These are phyloP conservation scores for Betula pendula DNA, from an alignment of 306 rosid species.

Conservation along the genomic window DNA sequence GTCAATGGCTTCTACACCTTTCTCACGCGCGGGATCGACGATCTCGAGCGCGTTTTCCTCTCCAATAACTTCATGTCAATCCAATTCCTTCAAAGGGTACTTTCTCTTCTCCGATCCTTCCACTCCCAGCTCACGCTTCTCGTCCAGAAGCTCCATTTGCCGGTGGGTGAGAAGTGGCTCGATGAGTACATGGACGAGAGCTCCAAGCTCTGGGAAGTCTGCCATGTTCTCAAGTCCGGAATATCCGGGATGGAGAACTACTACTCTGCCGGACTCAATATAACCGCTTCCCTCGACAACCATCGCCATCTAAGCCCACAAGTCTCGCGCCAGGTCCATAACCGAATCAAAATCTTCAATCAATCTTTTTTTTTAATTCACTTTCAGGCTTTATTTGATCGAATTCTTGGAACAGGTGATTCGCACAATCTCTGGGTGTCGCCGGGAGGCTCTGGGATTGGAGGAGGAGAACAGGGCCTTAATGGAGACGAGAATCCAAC, in stretches of 20 bases:
- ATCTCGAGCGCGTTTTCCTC: slow-evolving; percentile 82
- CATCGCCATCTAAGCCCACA: slow-evolving; percentile 77
- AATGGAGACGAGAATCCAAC: slow-evolving; percentile 88
- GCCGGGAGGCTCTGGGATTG: slow-evolving; percentile 82
- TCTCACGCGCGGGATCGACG: slow-evolving; percentile 91
- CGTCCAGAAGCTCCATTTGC: slow-evolving; percentile 94
- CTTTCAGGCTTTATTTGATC: not conserved
- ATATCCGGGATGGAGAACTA: slow-evolving; percentile 79
- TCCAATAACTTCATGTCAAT: slow-evolving; percentile 93
- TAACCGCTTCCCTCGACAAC: slow-evolving; percentile 67
- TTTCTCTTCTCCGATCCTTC: slow-evolving; percentile 87
- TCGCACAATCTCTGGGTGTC: slow-evolving; percentile 73
- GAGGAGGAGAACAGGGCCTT: slow-evolving; percentile 85
- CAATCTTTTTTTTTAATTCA: not conserved
- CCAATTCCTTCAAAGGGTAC: slow-evolving; percentile 89
- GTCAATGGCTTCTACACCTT: slow-evolving; percentile 93
- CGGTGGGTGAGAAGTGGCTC: slow-evolving; percentile 96
- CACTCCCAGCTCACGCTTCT: slow-evolving; percentile 88
- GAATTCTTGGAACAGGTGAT: slow-evolving; percentile 56
- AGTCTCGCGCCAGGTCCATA: slow-evolving; percentile 81
- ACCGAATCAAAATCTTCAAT: slow-evolving; percentile 18
- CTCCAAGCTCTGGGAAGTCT: slow-evolving; percentile 98
- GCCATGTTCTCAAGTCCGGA: slow-evolving; percentile 91
- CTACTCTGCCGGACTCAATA: slow-evolving; percentile 71
- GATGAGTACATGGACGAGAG: slow-evolving; percentile 99